Percentiles rank a stretch among this genome's conserved stretches.
Conservation (phyloP, 495 filamentous ascomycete species). For the Neurospora sp. region DNA sequence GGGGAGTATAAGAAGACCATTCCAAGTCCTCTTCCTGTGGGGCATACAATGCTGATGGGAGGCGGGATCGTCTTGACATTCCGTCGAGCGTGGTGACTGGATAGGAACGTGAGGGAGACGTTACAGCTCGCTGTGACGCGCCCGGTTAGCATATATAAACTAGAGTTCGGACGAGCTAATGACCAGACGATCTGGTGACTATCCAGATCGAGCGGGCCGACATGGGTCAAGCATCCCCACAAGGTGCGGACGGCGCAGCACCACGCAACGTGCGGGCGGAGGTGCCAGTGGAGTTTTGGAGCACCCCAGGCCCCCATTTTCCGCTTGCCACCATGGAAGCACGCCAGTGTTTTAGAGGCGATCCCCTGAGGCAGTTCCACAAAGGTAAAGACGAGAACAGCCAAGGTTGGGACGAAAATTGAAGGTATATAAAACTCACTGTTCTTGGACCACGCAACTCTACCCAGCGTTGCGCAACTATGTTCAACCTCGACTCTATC, state of each 20-base stretch:
- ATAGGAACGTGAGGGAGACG: not conserved
- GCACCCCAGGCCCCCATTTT: not conserved
- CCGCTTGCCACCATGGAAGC: not conserved
- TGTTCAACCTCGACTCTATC: constrained; percentile 12
- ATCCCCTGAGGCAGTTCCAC: not conserved
- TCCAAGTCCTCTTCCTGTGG: constrained; percentile 6
- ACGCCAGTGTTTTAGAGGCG: not conserved
- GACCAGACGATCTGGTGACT: not conserved
- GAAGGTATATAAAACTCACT: constrained; percentile 13
- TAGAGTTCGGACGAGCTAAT: not conserved
- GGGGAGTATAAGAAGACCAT: not conserved
- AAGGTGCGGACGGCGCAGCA: not conserved
- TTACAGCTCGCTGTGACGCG: constrained; percentile 2
- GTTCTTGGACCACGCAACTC: constrained; percentile 8
- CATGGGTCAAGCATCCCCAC: not conserved
- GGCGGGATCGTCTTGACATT: constrained; percentile 8
- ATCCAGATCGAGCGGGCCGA: not conserved
- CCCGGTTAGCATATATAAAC: constrained; percentile 1
- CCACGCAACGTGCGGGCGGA: not conserved
- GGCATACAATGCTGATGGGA: not conserved
- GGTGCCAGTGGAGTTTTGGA: not conserved
- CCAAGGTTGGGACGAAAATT: not conserved
- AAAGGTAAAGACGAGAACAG: not conserved
- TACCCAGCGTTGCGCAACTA: constrained; percentile 27
- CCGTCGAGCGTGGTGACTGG: constrained; percentile 6